A percentile compares a stretch with the other conserved stretches of the same genome.
Evolutionary conservation across 768 basidiomycete genomes (phyloP).

Genomic region (Suillus sp.): DNA sequence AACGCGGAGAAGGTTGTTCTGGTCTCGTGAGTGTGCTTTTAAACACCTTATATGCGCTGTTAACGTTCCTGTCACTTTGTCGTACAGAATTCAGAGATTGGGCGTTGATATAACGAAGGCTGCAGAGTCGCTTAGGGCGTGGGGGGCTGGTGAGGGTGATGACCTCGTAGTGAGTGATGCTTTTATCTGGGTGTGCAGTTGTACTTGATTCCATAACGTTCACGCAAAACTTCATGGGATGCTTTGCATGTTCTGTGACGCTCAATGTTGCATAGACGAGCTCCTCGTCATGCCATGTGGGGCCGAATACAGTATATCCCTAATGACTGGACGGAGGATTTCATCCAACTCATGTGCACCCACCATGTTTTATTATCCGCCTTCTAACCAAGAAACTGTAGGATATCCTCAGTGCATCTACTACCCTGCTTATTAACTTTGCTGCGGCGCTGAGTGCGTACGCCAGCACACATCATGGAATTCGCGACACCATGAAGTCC

Average conservation of each 20-base stretch:
- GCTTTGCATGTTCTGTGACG: background rate
- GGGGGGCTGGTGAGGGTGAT: slow-evolving; percentile 82
- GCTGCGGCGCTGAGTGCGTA: slow-evolving; percentile 68
- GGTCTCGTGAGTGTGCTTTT: slow-evolving; percentile 54
- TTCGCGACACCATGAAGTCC: slow-evolving; percentile 70
- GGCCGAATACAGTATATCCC: background rate
- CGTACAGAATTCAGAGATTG: slow-evolving; percentile 60
- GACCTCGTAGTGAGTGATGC: slow-evolving; percentile 65
- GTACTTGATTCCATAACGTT: background rate
- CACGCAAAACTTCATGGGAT: background rate
- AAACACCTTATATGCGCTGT: background rate
- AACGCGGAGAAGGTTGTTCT: slow-evolving; percentile 85
- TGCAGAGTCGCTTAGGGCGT: slow-evolving; percentile 67
- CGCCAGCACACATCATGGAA: slow-evolving; percentile 66
- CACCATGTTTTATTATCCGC: background rate
- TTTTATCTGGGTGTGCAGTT: slow-evolving; percentile 14
- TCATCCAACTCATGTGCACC: slow-evolving; percentile 5
- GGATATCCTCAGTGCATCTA: slow-evolving; percentile 77
- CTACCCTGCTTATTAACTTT: slow-evolving; percentile 66
- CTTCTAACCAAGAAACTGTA: slow-evolving; percentile 29
- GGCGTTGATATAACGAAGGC: slow-evolving; percentile 67
- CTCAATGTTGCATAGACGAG: background rate
- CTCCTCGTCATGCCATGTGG: background rate
- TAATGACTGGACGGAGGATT: background rate
- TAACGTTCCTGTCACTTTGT: background rate